Base-by-base conservation (phyloP, 345 rosid genomes). In the Noccaea caerulescens region DNA sequence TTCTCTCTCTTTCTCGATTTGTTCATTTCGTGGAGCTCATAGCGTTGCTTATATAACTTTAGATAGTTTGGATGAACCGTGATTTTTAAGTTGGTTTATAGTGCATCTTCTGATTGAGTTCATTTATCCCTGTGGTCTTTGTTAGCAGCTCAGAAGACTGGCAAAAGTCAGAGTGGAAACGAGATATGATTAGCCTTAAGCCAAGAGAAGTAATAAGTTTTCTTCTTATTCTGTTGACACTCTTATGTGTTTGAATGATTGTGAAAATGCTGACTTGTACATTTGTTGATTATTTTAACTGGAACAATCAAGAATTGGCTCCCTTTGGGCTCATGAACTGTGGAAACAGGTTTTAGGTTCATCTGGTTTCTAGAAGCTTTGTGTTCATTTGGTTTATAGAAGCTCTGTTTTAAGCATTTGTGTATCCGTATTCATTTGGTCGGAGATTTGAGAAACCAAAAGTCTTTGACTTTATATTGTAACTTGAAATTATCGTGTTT, bases 271-370 rank as follows among this genome's bases (percentile, higher is more conserved):
- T 51, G 43, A 53, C 34, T 72, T 12, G 59, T 16, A 57, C 42
- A 34, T 77, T 94, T 76, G 71, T 94, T 54, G 68, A 81, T 58
- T 85, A 89, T 66, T 94, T 83, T 81, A 77, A 88, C 80, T 89
- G 92, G 82, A 81, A 87, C 67, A 86, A 79, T 73, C 67, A 77
- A 10, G 85, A 83, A 20, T 83, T 82, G 58, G 79, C 81, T 74
- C 99, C 97, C 8, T 88, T 92, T 69, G 99, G 99, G 11, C 98
- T 94, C 76, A 66, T 88, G 76, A 94, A 94, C 77, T 94, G 99
- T 81, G 98, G 99, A 82, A 94, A 91, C 88, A 94, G 99, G 99
- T 88, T 72, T 49, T 20, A 20, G 23, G 52, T 56, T 79, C 43
- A 37, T 39, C 12, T 39, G 16, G 8, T 37, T 66, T 62, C 13